Evolutionary conservation across 805 yeast genomes (phyloP).

Genomic region (Candida coquimbonensis): DNA sequence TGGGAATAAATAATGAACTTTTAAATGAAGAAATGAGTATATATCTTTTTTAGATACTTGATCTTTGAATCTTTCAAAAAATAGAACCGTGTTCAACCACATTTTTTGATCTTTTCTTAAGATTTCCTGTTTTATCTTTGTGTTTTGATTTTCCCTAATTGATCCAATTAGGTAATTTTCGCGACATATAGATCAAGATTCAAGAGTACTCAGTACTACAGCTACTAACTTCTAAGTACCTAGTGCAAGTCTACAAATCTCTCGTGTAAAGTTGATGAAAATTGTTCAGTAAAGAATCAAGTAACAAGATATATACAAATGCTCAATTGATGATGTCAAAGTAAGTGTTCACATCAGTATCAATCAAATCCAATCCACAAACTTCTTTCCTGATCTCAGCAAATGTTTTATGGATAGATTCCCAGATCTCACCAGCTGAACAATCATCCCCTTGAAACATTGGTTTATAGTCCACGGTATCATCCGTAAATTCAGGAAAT

Average conservation of each 20-base stretch:
- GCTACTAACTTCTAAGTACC: not conserved
- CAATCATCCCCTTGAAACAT: conserved; percentile 11
- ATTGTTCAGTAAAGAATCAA: no score
- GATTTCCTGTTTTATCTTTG: not conserved
- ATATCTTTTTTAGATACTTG: no score
- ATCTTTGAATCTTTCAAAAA: no score
- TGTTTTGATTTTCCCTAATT: not conserved
- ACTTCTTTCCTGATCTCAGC: conserved; percentile 15
- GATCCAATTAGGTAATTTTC: not conserved
- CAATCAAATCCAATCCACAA: conserved; percentile 17
- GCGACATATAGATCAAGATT: not conserved
- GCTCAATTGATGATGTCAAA: conserved; percentile 13
- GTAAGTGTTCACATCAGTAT: conserved; percentile 16
- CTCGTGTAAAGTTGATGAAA: no score
- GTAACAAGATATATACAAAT: not conserved
- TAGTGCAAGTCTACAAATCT: no score
- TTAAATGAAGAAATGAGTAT: no score
- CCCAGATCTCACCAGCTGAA: conserved; percentile 19
- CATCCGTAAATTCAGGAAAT: conserved; percentile 10
- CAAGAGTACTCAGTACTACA: not conserved
- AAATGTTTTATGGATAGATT: conserved; percentile 11
- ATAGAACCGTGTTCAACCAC: no score
- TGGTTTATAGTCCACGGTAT: conserved; percentile 4
- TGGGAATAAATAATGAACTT: no score
- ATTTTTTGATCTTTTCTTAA: no score